Evolutionary conservation across 345 rosid species (phyloP).

Genomic region (Acer saccharum): DNA sequence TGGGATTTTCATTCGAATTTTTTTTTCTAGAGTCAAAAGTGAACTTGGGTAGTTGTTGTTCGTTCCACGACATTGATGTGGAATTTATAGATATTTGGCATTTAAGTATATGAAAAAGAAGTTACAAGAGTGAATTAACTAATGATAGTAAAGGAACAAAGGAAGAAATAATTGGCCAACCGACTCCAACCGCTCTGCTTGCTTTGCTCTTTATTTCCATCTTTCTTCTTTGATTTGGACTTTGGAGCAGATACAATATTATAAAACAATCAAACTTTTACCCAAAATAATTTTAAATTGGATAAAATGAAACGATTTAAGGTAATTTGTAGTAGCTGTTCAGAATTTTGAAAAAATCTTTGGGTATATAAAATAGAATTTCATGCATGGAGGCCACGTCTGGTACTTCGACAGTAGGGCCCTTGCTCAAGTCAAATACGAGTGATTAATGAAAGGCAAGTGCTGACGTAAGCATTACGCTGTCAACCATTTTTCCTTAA

Average conservation of each 20-base stretch:
- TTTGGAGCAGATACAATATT: too few relatives aligned
- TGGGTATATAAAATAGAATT: too few relatives aligned
- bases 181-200: neutral
- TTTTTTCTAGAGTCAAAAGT: neutral
- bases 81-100: neutral
- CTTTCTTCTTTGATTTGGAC: neutral
- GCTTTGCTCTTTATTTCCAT: neutral
- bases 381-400: slow-evolving; percentile 12
- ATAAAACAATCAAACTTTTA: too few relatives aligned
- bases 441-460: too few relatives aligned
- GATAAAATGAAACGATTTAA: too few relatives aligned
- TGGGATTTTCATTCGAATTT: neutral
- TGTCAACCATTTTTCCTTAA: neutral
- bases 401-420: too few relatives aligned
- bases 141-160: too few relatives aligned
- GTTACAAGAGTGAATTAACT: neutral
- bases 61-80: neutral
- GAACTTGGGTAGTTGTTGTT: neutral
- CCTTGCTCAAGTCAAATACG: too few relatives aligned
- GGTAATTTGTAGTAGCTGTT: too few relatives aligned
- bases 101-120: neutral
- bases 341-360: too few relatives aligned
- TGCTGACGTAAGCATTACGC: neutral
- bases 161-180: slow-evolving; percentile 1
- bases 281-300: too few relatives aligned